Percentiles rank a stretch among this genome's conserved stretches.
These are phyloP conservation scores for Ceratonia siliqua DNA, from an alignment of 306 rosid genomes.

Conservation along the genomic window DNA sequence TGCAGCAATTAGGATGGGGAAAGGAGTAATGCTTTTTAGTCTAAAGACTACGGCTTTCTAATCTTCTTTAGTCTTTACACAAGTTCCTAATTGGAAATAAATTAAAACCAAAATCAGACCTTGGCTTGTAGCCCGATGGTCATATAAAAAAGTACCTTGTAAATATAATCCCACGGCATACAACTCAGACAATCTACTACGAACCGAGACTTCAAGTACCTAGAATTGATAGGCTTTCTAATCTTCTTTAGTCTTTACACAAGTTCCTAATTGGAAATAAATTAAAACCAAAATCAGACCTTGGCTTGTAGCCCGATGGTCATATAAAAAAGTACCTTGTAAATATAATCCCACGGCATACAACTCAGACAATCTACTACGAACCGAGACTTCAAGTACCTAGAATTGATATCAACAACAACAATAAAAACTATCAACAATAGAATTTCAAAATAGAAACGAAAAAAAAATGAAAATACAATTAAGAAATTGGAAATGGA, in stretches of 20 bases:
- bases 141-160: constrained; percentile 37
- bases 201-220: constrained; percentile 65
- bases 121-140: background rate
- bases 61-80: too few species aligned
- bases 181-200: constrained; percentile 52
- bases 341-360: constrained; percentile 72
- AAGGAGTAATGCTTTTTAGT: background rate
- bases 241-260: too few species aligned
- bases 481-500: background rate
- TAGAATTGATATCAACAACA: background rate
- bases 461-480: background rate
- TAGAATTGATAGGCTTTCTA: too few species aligned
- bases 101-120: background rate
- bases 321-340: constrained; percentile 37
- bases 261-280: background rate
- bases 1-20: background rate
- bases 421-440: background rate
- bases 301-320: background rate
- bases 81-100: background rate
- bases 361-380: constrained; percentile 52
- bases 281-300: background rate
- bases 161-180: constrained; percentile 72
- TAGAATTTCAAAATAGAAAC: background rate
- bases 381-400: constrained; percentile 65
- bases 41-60: too few species aligned